These are phyloP conservation scores for Penstemon newberryi DNA, from an alignment of 257 asterid genomes.

Conservation along the genomic window DNA sequence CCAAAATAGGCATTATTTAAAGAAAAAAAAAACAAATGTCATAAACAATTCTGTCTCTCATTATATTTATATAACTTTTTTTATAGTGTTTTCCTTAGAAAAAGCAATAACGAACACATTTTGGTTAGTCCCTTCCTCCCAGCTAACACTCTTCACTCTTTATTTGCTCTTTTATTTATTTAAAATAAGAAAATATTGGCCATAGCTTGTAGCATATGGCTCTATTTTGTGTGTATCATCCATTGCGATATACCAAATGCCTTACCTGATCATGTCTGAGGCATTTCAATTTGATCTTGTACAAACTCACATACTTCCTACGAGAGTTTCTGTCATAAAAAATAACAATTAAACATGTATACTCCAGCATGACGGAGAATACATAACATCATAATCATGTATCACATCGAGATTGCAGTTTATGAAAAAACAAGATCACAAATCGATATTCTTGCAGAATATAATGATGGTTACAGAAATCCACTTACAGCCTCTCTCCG, in stretches of 20 bases:
- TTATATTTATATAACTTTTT: neutral
- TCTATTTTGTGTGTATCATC: conserved; percentile 3
- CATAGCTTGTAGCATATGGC: conserved; percentile 22
- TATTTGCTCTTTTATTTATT: neutral
- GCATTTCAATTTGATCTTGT: conserved; percentile 81
- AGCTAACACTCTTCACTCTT: conserved; percentile 6
- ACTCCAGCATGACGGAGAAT: neutral
- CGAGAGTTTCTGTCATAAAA: conserved; percentile 61
- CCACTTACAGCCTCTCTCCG: conserved; percentile 92
- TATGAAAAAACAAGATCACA: conserved; percentile 7
- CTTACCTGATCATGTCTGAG: conserved; percentile 83
- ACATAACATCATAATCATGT: neutral
- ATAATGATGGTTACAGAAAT: conserved; percentile 15
- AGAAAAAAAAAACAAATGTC: too few species aligned
- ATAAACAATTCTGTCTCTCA: neutral
- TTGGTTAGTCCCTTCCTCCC: neutral
- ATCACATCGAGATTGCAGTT: conserved; percentile 6
- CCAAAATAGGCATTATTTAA: too few species aligned
- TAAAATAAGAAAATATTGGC: conserved; percentile 9
- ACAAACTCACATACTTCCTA: conserved; percentile 77
- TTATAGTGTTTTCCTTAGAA: conserved; percentile 9
- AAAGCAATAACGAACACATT: neutral
- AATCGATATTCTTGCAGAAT: conserved; percentile 25
- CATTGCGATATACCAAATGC: conserved; percentile 23
- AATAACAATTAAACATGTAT: conserved; percentile 23